Conservation (phyloP, 352 stramenopile genomes). For the Phytopythium sindhum region DNA sequence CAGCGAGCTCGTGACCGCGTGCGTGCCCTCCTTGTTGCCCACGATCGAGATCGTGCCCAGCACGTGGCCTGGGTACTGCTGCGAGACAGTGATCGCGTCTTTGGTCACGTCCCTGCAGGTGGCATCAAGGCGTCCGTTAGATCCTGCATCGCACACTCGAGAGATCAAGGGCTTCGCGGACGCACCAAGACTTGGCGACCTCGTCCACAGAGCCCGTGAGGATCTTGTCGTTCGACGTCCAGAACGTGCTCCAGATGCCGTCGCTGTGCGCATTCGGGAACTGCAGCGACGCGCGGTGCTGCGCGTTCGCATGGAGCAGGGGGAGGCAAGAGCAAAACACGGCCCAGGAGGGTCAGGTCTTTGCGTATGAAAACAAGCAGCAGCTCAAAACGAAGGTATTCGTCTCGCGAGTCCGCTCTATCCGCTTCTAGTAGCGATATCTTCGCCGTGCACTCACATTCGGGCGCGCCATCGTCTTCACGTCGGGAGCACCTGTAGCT, state of each 20-base stretch:
- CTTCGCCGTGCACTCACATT: neutral
- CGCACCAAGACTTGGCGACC: constrained; percentile 80
- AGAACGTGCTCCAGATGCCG: constrained; percentile 88
- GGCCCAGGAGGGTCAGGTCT: neutral
- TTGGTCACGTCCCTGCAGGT: constrained; percentile 55
- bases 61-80: constrained; percentile 82
- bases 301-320: neutral
- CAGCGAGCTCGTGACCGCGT: constrained; percentile 76
- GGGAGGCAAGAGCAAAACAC: neutral
- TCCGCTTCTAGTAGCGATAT: neutral
- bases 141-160: neutral
- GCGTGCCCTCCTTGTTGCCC: constrained; percentile 74
- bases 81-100: constrained; percentile 66
- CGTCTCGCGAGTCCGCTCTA: neutral
- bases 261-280: constrained; percentile 84
- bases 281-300: constrained; percentile 82
- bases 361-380: neutral
- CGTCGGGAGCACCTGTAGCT: neutral
- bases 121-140: neutral
- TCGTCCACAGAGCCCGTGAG: constrained; percentile 86
- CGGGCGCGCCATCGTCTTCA: neutral
- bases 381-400: neutral
- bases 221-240: constrained; percentile 86
- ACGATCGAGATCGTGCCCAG: constrained; percentile 84
- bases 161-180: neutral